Base-by-base conservation (phyloP, 768 basidiomycete species). In the Agaricus sinodeliciosus region DNA sequence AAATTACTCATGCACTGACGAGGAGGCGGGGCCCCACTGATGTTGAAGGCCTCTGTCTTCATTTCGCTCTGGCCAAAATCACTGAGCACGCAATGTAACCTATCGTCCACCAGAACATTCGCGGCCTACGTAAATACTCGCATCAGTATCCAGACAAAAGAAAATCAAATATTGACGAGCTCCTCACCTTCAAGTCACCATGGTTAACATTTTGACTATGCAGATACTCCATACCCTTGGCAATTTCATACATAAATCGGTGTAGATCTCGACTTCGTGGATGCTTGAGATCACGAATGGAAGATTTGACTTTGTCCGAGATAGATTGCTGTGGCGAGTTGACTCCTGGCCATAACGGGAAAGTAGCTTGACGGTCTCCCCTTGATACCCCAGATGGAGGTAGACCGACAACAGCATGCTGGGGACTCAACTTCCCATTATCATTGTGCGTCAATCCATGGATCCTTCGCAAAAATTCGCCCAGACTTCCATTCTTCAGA, bases 61-160 rank as follows among this genome's bases (percentile, higher is more conserved):
- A 91, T 82, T 65, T 87, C 84, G 58, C 80, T 85, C 64, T 91
- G 85, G 0, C 87, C 89, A 64, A 94, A 93, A 62, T 92, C 89
- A 26, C 87, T 81, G 39, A 93, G 81, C 37, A 91, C 74, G 54
- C 88, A 91, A 43, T 70, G 77, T 2, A 77, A 73, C 1, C 73
- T 65, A 55, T 88, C 81, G 58, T 85, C 80, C 12, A 94, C 80
- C 2, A 93, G 77, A 13, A 92, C 78, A 62, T 94, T 93, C 2
- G 84, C 74, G 2, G 79, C 86, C 85, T 79, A 43, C 6, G 40
- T 40, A 43, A 40, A 28, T 41, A 3, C 47, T 16, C 37, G 39
- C 26, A 35, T 54, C 37, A 28, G 7, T 11, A 16, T 6, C 8
- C 37, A 39, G 12, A 12, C n/a, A 2, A 39, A 9, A 13, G 27